These are phyloP conservation scores for Pisolithus microcarpus DNA, from an alignment of 768 basidiomycete genomes.

Conservation along the genomic window DNA sequence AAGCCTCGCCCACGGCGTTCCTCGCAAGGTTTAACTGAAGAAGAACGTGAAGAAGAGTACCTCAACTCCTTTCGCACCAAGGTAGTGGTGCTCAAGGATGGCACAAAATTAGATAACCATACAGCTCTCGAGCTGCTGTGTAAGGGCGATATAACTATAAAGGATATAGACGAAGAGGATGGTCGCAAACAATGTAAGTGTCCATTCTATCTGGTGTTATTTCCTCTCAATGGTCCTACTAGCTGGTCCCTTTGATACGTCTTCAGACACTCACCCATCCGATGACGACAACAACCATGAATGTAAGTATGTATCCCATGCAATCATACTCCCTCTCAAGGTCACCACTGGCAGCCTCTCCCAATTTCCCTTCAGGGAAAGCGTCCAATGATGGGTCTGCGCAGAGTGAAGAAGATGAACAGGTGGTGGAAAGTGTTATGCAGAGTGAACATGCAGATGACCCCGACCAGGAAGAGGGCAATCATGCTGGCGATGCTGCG, in stretches of 20 bases:
- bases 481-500: background rate
- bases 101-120: background rate
- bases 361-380: background rate
- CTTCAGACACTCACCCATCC: too few species aligned
- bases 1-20: background rate
- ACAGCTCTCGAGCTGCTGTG: background rate
- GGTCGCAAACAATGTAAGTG: background rate
- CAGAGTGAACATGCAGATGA: background rate
- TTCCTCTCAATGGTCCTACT: background rate
- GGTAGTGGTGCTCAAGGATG: background rate
- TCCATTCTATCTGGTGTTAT: background rate
- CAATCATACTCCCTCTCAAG: too few species aligned
- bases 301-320: too few species aligned
- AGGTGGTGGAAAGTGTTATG: background rate
- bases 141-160: background rate
- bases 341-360: background rate
- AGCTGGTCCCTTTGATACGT: background rate
- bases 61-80: background rate
- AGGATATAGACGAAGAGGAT: background rate
- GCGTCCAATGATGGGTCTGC: background rate
- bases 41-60: background rate
- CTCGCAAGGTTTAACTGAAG: background rate
- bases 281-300: too few species aligned
- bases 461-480: background rate
- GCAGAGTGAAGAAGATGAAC: background rate